These are phyloP conservation scores for Basidiobolus meristosporus DNA, from an alignment of 371 early-diverging fungal species.

Conservation along the genomic window DNA sequence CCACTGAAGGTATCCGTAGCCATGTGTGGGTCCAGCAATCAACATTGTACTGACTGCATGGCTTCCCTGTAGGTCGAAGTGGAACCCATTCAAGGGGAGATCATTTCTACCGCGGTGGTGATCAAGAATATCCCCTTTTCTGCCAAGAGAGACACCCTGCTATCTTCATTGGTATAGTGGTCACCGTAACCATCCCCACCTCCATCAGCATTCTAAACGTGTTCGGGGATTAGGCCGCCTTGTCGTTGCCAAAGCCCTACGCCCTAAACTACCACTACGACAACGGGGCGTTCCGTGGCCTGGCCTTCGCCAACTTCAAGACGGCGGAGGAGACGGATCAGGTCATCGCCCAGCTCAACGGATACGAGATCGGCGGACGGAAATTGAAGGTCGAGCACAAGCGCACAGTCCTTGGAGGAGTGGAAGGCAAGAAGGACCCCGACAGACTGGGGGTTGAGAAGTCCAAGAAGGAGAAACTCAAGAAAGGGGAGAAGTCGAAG, in stretches of 20 bases:
- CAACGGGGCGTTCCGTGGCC: constrained; percentile 55
- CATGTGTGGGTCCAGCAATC: too few species aligned
- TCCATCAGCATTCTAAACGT: too few species aligned
- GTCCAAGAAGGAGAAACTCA: too few species aligned
- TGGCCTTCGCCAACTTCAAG: constrained; percentile 67
- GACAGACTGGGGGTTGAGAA: too few species aligned
- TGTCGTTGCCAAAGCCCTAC: constrained; percentile 51
- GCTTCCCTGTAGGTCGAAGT: too few species aligned
- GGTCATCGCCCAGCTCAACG: constrained; percentile 42
- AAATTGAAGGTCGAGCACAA: constrained; percentile 65
- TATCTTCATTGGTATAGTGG: constrained; percentile 22
- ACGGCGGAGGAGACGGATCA: constrained; percentile 52
- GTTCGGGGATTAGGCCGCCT: too few species aligned
- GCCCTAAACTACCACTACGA: constrained; percentile 71
- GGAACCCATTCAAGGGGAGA: too few species aligned
- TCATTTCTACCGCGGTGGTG: constrained; percentile 57
- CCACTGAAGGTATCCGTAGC: too few species aligned
- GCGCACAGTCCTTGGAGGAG: not conserved
- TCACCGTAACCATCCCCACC: too few species aligned
- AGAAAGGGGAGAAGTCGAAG: too few species aligned
- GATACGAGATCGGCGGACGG: constrained; percentile 46
- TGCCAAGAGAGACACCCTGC: constrained; percentile 50
- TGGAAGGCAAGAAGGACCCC: not conserved
- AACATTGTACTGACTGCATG: too few species aligned
- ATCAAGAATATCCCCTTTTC: constrained; percentile 71